Evolutionary conservation across 1,139 yeast genomes (phyloP).

Genomic region (Candida smagusa): DNA sequence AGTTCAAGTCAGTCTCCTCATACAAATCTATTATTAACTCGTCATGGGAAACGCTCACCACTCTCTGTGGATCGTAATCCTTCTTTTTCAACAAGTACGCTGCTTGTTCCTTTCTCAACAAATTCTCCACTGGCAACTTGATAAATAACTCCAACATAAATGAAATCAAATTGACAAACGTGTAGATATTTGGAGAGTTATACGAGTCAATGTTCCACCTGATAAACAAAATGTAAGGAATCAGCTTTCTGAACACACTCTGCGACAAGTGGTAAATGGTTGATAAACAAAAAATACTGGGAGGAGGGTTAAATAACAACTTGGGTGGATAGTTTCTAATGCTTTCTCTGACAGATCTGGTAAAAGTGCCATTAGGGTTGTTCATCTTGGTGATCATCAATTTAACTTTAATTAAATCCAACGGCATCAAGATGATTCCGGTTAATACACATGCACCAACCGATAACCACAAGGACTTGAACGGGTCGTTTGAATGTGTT

Average conservation of each 20-base stretch:
- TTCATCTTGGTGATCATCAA: slow-evolving; percentile 61
- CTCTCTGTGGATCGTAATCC: slow-evolving; percentile 28
- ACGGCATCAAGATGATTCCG: slow-evolving; percentile 74
- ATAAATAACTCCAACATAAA: slow-evolving; percentile 67
- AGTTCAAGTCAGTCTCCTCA: slow-evolving; percentile 4
- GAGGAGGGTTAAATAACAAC: slow-evolving; percentile 54
- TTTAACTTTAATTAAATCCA: slow-evolving; percentile 76
- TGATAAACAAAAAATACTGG: slow-evolving; percentile 50
- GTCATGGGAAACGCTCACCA: slow-evolving; percentile 40
- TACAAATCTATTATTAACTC: slow-evolving; percentile 49
- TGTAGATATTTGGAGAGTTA: slow-evolving; percentile 60
- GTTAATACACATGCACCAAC: slow-evolving; percentile 72
- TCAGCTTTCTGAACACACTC: slow-evolving; percentile 60
- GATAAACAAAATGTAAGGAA: slow-evolving; percentile 70
- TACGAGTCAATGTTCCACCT: slow-evolving; percentile 67
- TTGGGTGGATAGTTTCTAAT: slow-evolving; percentile 35
- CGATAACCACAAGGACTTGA: slow-evolving; percentile 62
- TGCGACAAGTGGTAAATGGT: slow-evolving; percentile 61
- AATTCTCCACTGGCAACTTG: slow-evolving; percentile 82
- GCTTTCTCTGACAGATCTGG: slow-evolving; percentile 39
- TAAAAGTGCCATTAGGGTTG: slow-evolving; percentile 13
- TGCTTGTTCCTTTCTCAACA: slow-evolving; percentile 80
- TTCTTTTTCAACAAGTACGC: slow-evolving; percentile 51
- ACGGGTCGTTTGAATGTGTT: slow-evolving; percentile 76
- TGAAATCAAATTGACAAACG: slow-evolving; percentile 50